Base-by-base conservation (phyloP, 495 filamentous ascomycete species). In the Rhypophila decipiens region DNA sequence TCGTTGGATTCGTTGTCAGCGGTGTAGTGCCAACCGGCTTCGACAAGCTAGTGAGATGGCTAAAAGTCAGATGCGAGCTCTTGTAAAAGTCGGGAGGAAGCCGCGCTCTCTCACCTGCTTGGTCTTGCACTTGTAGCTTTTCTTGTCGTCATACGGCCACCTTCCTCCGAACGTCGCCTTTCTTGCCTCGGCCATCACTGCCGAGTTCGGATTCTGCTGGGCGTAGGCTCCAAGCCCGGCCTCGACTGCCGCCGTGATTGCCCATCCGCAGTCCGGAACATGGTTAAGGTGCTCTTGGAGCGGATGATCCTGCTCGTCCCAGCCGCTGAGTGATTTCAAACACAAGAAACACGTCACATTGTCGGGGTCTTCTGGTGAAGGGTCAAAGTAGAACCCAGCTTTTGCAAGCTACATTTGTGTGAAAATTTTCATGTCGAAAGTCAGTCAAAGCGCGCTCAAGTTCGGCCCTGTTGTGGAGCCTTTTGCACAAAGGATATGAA, bases 261-360 rank as follows among this genome's bases (percentile, higher is more conserved):
- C 94, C 88, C 88, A 97, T 15, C 85, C 89, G 56, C 93, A 98
- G 19, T 80, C 72, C 1, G 78, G 73, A 2, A 87, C 82, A 59
- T 94, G 85, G 42, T 85, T 86, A 40, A 95, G 59, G 67, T 98
- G 93, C 59, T 97, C 93, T 11, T 74, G 74, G 2, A 88, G 60
- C 0, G 93, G 86, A 47, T 86, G 75, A 55, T 98, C 93, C 5
- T 79, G 76, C 27, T 82, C 71, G 56, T 96, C 89, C 93, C 93
- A 98, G 36, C 89, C 90, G 60, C 88, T 87, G 18, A 97, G 71
- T 42, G 79, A 74, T 61, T 84, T 80, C 21, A 78, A 59, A 70
- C 93, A 98, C 15, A 87, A 69, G 68, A 93, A 95, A 60, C 93
- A 98, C 50, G 77, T 80, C 39, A 87, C 88, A 68, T 95, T 98